Base-by-base conservation (phyloP, 768 basidiomycete species). In the Steccherinum ochraceum region DNA sequence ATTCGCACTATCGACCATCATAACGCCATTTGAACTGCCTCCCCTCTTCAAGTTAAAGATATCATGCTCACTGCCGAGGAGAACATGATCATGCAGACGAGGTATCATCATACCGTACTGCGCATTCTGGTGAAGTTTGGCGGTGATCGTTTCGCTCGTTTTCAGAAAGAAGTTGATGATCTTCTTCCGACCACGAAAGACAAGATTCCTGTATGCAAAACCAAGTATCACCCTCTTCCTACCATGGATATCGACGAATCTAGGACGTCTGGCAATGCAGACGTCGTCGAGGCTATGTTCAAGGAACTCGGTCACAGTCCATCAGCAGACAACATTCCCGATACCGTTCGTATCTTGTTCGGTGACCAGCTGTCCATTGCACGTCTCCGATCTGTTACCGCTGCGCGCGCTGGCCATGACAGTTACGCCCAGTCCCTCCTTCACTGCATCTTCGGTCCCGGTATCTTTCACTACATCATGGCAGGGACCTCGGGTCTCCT, bases 291-390 rank as follows among this genome's bases (percentile, higher is more conserved):
- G 1, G 60, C 60, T 0, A 64, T 70, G 5, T 51, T 59, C 11
- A 44, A 60, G 0, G 66, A 66, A 50, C 60, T 71, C 0, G n/a
- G 56, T 0, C 40, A 65, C 1, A 7, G 7, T 16, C 7, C 16
- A 7, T 35, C 30, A 7, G 7, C 30, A 7, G 7, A 7, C 16
- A 7, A 35, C 7, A 7, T 35, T 35, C 30, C 30, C 16, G 49
- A 60, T 24, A 49, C 30, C 5, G 53, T 61, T 20, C 50, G 54
- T 23, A 48, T 61, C 2, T 26, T 60, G 25, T 49, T 50, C 4
- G 71, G 72, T 10, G 70, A 73, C 51, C 72, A 73, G 52, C 61
- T 74, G 0, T 65, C 72, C 0, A 54, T 72, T 24, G 63, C 68
- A 1, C 66, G 68, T 0, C 52, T 69, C 1, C 67, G 69, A 0